These are phyloP conservation scores for Rhizopogon vinicolor DNA, from an alignment of 768 basidiomycete genomes.

Conservation along the genomic window DNA sequence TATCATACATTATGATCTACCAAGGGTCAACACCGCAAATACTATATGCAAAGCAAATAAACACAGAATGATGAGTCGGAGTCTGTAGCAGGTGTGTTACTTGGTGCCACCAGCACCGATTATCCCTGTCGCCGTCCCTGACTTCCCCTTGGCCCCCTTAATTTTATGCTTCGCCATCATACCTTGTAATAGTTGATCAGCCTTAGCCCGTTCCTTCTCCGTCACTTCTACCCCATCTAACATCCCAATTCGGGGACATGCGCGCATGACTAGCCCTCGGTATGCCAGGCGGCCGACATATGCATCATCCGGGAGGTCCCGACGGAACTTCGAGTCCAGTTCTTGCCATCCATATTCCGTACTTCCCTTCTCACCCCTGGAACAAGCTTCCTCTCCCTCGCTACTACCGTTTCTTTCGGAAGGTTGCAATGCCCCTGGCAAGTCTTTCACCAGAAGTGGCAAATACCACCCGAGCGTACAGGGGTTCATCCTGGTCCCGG, in stretches of 20 bases:
- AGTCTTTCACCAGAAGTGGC: conserved; percentile 71
- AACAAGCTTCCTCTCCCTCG: conserved; percentile 17
- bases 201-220: conserved; percentile 84
- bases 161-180: conserved; percentile 40
- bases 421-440: conserved; percentile 63
- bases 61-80: conserved; percentile 6
- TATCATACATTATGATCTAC: not conserved
- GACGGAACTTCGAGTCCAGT: conserved; percentile 82
- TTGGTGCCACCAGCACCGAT: conserved; percentile 1
- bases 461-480: conserved; percentile 96
- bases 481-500: conserved; percentile 79
- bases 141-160: conserved; percentile 21
- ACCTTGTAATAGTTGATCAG: conserved; percentile 59
- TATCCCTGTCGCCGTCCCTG: conserved; percentile 11
- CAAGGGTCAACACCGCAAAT: not conserved
- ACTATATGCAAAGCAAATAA: not conserved
- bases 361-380: conserved; percentile 27
- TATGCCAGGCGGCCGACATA: conserved; percentile 88
- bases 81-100: not conserved
- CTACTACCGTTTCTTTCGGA: conserved; percentile 35
- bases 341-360: conserved; percentile 54
- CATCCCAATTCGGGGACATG: conserved; percentile 58
- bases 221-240: conserved; percentile 85
- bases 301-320: conserved; percentile 82
- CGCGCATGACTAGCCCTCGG: conserved; percentile 82